Evolutionary conservation across 257 asterid species (phyloP), one percentile per base, ranked within the genome.

Genomic region (Misopates orontium): DNA sequence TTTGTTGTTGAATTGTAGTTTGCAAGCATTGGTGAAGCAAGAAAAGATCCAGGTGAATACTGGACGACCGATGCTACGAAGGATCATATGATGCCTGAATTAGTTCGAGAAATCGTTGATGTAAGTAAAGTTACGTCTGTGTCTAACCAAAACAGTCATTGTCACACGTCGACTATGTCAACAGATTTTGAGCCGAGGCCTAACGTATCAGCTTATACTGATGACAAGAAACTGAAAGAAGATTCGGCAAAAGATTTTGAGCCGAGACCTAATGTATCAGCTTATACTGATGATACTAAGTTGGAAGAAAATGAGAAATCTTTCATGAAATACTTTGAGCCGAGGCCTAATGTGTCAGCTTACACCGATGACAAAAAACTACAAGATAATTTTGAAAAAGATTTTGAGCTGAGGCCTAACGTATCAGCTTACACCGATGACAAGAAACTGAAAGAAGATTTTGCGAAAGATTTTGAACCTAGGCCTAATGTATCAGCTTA

Each of bases 101-200:
- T 63, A 18, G 31, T 61, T 18, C 45, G 49, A 44, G 69, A 44
- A 22, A 61, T 70, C 32, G 22, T 66, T 44, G 56, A 32, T 22
- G 22, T 10, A 13, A 63, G 56, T 51, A 42, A 64, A 31, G 57
- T 10, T 54, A 28, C 52, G 45, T 24, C 65, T 16, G 15, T 49
- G 45, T 22, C 60, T 11, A 9, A 19, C 44, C 25, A 13, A 10
- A 69, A 71, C 23, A 63, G 14, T 0, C 74, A 48, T 10, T 73
- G 80, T 16, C 52, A 56, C 20, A 52, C 75, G 0, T 44, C 40
- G 19, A 70, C 49, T 51, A 31, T 32, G 18, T 11, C 62, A 0
- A 24, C 8, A 21, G 70, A 67, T 28, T 76, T 73, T 28, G 75
- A 74, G 44, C 72, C 60, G 15, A 71, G 73, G 42, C 73, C 77